Base-by-base conservation (phyloP, 371 early-diverging fungal genomes). In the Basidiobolus meristosporus region DNA sequence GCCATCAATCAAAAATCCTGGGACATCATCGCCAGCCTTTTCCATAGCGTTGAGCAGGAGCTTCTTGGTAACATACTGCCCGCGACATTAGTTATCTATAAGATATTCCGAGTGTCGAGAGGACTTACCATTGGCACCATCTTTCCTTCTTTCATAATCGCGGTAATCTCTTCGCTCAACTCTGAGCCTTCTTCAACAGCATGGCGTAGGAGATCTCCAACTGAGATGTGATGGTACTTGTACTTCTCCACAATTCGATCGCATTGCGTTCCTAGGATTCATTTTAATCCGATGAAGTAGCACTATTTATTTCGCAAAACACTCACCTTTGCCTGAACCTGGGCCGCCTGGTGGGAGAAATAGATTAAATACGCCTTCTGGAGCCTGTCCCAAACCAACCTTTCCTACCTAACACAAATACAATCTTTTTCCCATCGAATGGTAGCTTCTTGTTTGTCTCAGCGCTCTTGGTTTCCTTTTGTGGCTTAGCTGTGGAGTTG, bases 161-260 rank as follows among this genome's bases (percentile, higher is more conserved):
- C 35, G 31, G 63, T 57, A 12, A 77, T 52, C 42, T 65, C 56
- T 32, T 55, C 41, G 7, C 63, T 71, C 6, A 65, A 39, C 7
- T 52, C 51, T 1, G 70, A 58, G 0, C 61, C 65, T 14, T 44
- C 50, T 19, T 52, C 39, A 23, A 68, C 67, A 46, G 74, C 72
- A 7, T 53, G 56, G 6, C 85, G 52, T 19, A 84, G 53, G 29
- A 82, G 50, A 44, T 82, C 81, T 11, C 82, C 85, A 11, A 72
- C 62, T 3, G 66, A 65, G 17, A 81, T 42, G 44, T 84, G 85
- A 0, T 49, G 50, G 35, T 62, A 50, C 17, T 49, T 44, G 39
- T 63, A 60, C 23, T 61, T 44, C 19, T 62, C 43, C 5, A 56
- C 56, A 3, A 83, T 47, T 26, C 51, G 42, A 6, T 43, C 63